These are phyloP conservation scores for Pulveroboletus sp. DNA, from an alignment of 1,284 basidiomycete genomes.

Conservation along the genomic window DNA sequence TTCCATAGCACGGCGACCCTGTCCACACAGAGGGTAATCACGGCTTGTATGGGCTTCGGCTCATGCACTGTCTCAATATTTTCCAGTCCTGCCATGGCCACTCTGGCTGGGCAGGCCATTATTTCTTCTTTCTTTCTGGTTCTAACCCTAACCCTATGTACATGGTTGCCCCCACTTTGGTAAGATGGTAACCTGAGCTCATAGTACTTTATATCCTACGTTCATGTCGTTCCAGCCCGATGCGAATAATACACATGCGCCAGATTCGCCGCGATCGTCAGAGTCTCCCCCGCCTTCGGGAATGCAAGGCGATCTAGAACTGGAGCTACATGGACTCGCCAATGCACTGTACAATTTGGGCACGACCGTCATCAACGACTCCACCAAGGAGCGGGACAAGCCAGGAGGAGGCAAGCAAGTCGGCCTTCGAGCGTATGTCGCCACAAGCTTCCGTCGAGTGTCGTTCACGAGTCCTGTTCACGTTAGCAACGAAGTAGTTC, in stretches of 20 bases:
- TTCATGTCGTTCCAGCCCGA: constrained; percentile 31
- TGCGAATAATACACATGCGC: constrained; percentile 44
- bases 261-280: constrained; percentile 70
- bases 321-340: constrained; percentile 72
- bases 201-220: constrained; percentile 14
- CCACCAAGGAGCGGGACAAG: constrained; percentile 73
- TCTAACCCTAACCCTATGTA: constrained; percentile 30
- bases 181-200: neutral
- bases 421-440: constrained; percentile 60
- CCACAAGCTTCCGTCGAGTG: neutral
- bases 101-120: constrained; percentile 39
- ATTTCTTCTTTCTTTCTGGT: constrained; percentile 1
- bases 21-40: constrained; percentile 37
- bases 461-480: neutral
- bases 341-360: constrained; percentile 76
- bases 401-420: constrained; percentile 67
- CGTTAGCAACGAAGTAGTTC: constrained; percentile 67
- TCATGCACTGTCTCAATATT: constrained; percentile 40
- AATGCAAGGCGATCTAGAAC: constrained; percentile 68
- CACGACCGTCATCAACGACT: constrained; percentile 75
- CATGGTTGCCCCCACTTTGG: constrained; percentile 4
- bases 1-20: constrained; percentile 56
- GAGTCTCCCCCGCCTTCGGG: constrained; percentile 70
- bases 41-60: constrained; percentile 39
- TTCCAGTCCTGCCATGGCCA: constrained; percentile 36